Base-by-base conservation (phyloP, 2,329 filamentous ascomycete genomes). In the Didymella glomerata region DNA sequence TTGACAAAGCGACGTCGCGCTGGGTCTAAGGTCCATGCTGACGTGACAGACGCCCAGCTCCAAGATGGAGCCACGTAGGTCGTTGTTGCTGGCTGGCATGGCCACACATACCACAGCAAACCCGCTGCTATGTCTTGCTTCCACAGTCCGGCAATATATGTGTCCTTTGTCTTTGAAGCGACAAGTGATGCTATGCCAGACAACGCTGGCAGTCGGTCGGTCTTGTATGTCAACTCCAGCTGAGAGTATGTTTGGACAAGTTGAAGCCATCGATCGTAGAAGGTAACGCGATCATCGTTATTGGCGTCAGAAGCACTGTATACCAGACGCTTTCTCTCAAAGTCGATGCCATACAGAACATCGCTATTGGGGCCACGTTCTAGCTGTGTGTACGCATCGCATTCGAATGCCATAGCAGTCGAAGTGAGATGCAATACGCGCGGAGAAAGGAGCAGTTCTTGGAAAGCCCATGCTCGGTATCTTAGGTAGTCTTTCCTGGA, bases 371-470 rank as follows among this genome's bases (percentile, higher is more conserved):
- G 49, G 2, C 55, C 55, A 18, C 55, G 51, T 22, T 60, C 57
- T 7, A 54, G 36, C 10, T 48, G 16, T n/a, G 51, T 54, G 20
- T 22, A 36, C 7, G 57, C 54, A 30, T 60, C 57, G 30, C 65
- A 69, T 32, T 69, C 64, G 45, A 63, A 69, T 0, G 60, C 47
- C 27, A 68, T 57, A 30, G 66, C 67, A 1, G 32, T 46, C 1
- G 49, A 42, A 2, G 48, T 60, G 38, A 68, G 64, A 34, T 69
- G 66, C 6, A 69, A 52, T 14, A 66, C 54, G 3, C 67, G 60
- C 16, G 61, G 61, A 11, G 67, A 64, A 14, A 69, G 58, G 5
- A 68, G 41, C 2, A 66, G 58, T 22, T 69, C 67, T 22, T 69
- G 67, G n/a, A 65, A 55, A 4, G 65, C 67, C 67, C 65, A 69